phyloP scores from a whole-genome alignment of 768 basidiomycete species.

The Gloeostereum incarnatum region DNA sequence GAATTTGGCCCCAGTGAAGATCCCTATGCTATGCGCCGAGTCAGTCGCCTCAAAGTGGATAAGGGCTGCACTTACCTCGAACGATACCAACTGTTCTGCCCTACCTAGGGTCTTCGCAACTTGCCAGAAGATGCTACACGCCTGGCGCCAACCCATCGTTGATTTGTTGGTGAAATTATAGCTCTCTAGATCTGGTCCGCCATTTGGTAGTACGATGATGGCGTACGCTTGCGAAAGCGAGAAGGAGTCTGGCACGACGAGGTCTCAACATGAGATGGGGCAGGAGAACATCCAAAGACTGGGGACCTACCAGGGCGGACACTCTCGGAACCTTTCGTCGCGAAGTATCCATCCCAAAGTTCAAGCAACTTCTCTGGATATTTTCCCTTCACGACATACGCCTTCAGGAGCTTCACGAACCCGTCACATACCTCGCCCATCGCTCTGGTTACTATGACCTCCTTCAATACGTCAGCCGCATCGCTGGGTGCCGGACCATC shows the following conservation, averaged over 20 bases:
- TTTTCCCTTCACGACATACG: slow-evolving; percentile 78
- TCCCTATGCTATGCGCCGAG: slow-evolving; percentile 74
- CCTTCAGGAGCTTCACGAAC: slow-evolving; percentile 73
- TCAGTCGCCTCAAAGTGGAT: background rate
- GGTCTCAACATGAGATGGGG: background rate
- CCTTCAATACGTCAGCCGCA: slow-evolving; percentile 68
- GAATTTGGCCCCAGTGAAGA: slow-evolving; percentile 96
- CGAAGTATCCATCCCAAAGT: slow-evolving; percentile 82
- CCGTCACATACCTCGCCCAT: slow-evolving; percentile 73
- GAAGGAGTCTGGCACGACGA: slow-evolving; percentile 54
- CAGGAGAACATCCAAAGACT: too few species aligned
- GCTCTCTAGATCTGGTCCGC: slow-evolving; percentile 84
- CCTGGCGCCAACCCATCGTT: slow-evolving; percentile 75
- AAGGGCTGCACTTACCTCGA: slow-evolving; percentile 58
- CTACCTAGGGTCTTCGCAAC: slow-evolving; percentile 65
- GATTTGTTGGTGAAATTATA: slow-evolving; percentile 53
- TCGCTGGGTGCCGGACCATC: slow-evolving; percentile 50
- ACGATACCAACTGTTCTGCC: slow-evolving; percentile 73
- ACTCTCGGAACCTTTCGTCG: slow-evolving; percentile 71
- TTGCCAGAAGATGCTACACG: slow-evolving; percentile 88
- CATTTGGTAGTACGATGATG: slow-evolving; percentile 85
- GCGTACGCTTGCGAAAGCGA: slow-evolving; percentile 73
- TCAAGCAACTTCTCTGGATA: slow-evolving; percentile 76
- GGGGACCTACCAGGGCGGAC: slow-evolving; percentile 65
- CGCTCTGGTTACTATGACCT: slow-evolving; percentile 66